Evolutionary conservation across 2,329 filamentous ascomycete genomes (phyloP), one percentile per base, ranked within the genome.

Genomic region (Decorospora gaudefroyi): DNA sequence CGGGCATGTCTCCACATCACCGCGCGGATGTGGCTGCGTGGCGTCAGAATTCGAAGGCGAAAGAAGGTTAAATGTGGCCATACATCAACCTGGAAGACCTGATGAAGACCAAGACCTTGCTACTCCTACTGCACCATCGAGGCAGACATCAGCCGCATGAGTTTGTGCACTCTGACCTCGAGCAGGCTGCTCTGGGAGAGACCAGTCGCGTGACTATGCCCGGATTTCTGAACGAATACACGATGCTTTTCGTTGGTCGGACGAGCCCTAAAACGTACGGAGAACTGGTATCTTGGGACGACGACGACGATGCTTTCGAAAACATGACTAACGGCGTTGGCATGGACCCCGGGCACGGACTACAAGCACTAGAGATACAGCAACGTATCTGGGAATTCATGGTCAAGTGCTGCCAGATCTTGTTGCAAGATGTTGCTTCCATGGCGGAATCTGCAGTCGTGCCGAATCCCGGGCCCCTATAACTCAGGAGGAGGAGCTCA

Each of bases 31-130:
- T 81, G 30, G 55, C 62, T n/a, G 65, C 64, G 16, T 57, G 22
- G 21, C 28, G 22, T 16, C 21, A 16, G 61, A 61, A 29, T 59
- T 15, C 30, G 4, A 12, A 27, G 13, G 10, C 18, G 7, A 21
- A 41, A 13, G 46, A 50, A 13, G 45, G 44, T 15, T 58, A 47
- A 19, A 26, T 80, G 31, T 82, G 74, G 73, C 81, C 81, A 0
- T 72, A 76, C 34, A 76, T 84, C 60, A 85, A 84, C 49, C 69
- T 78, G 22, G 78, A 84, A 46, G 81, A 84, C 53, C 66, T 85
- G 1, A 35, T 55, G 0, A 68, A 74, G 15, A 59, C 72, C 0
- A 77, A 73, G 38, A 47, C 64, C 0, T 55, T 85, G 6, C 57
- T 84, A 4, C 17, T 53, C 4, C 65, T 84, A 13, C 60, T 85